A percentile compares a stretch with the other conserved stretches of the same genome.
Evolutionary conservation across 2,329 filamentous ascomycete genomes (phyloP).

Genomic region (Saccharata proteae): DNA sequence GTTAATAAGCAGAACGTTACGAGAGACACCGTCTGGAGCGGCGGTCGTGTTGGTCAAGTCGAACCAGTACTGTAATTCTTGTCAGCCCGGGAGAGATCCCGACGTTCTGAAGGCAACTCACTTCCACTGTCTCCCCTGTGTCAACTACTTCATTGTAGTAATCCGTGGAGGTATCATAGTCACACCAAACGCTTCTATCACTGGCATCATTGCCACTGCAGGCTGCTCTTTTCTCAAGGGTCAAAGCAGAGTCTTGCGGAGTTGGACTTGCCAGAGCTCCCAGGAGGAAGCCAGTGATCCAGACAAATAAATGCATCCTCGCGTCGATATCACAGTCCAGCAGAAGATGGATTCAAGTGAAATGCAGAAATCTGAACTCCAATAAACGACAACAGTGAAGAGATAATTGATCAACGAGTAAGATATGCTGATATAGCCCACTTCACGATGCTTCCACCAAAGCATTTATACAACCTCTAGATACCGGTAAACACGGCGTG

Average conservation of each 20-base stretch:
- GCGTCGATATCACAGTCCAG: not conserved
- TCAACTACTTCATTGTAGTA: slow-evolving; percentile 38
- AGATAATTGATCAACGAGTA: too few species aligned
- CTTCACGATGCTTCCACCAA: too few species aligned
- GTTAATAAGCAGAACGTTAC: slow-evolving; percentile 67
- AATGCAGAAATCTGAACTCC: too few species aligned
- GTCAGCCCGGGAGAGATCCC: slow-evolving; percentile 49
- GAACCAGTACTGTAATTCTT: slow-evolving; percentile 40
- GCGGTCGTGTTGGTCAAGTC: slow-evolving; percentile 36
- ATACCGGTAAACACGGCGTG: too few species aligned
- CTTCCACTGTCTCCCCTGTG: slow-evolving; percentile 41
- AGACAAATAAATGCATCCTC: not conserved
- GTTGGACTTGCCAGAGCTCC: not conserved
- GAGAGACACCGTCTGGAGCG: slow-evolving; percentile 57
- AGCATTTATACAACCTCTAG: too few species aligned
- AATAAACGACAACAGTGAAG: too few species aligned
- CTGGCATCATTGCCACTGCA: slow-evolving; percentile 21
- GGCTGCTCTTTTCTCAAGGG: too few species aligned
- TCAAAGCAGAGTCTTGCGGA: not conserved
- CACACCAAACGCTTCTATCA: slow-evolving; percentile 23
- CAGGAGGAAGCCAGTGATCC: not conserved
- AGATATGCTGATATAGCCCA: too few species aligned
- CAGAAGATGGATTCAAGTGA: too few species aligned
- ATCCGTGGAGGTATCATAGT: slow-evolving; percentile 39
- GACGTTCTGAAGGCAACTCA: not conserved